Conservation (phyloP, 2,329 filamentous ascomycete genomes). For the Neurospora crassa region DNA sequence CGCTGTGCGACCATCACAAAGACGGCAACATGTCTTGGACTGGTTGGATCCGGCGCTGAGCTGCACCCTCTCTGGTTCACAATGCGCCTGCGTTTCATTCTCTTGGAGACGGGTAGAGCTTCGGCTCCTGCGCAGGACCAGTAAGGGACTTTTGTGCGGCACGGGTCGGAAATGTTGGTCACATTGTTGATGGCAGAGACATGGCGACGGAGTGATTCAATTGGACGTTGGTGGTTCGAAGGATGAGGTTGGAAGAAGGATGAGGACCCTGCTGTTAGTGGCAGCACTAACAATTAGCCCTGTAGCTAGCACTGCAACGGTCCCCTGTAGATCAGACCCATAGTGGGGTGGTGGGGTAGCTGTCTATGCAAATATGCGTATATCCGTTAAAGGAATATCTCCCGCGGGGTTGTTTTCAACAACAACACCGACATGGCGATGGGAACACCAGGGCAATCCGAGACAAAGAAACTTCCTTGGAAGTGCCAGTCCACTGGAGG, state of each 20-base stretch:
- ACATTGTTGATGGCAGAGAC: not conserved
- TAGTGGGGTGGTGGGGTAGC: not conserved
- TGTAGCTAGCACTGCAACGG: not conserved
- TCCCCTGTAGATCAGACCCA: not conserved
- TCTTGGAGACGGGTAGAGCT: not conserved
- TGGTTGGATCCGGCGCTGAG: not conserved
- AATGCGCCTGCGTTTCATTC: not conserved
- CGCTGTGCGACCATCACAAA: not conserved
- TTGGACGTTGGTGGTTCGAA: not conserved
- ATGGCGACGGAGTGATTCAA: not conserved
- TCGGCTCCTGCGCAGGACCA: not conserved
- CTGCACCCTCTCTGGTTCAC: not conserved
- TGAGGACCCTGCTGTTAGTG: not conserved
- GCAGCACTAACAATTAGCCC: not conserved
- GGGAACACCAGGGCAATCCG: too few relatives aligned
- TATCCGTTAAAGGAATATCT: not conserved
- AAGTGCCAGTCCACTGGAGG: not conserved
- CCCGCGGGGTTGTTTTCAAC: not conserved
- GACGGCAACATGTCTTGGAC: not conserved
- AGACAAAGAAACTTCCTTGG: not conserved
- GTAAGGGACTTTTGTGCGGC: not conserved
- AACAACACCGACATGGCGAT: not conserved
- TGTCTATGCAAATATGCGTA: not conserved
- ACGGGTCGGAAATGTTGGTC: not conserved
- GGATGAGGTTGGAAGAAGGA: not conserved